Conservation (phyloP, 1,284 basidiomycete species). For the Gomphus bonarii region DNA sequence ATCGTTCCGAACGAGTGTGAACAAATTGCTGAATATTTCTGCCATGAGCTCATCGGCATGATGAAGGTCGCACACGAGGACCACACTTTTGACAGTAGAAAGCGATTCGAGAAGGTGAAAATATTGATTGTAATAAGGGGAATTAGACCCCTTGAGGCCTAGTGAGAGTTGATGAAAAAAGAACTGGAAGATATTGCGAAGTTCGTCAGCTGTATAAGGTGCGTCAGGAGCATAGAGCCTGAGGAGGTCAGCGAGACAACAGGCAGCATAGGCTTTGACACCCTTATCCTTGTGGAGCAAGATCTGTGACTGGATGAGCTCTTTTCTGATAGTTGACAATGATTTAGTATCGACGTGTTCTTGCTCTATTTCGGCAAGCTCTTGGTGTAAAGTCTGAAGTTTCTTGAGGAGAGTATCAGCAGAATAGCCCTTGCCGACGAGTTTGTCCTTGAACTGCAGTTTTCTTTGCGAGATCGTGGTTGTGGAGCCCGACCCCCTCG, state of each 20-base stretch:
- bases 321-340: slow-evolving; percentile 60
- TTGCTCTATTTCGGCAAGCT: slow-evolving; percentile 83
- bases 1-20: slow-evolving; percentile 65
- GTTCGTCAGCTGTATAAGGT: slow-evolving; percentile 82
- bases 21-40: slow-evolving; percentile 78
- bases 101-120: slow-evolving; percentile 88
- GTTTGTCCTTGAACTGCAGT: slow-evolving; percentile 71
- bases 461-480: slow-evolving; percentile 33
- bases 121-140: slow-evolving; percentile 81
- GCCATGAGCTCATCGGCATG: slow-evolving; percentile 79
- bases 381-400: slow-evolving; percentile 70
- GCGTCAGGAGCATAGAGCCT: slow-evolving; percentile 94
- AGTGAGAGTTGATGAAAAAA: slow-evolving; percentile 76
- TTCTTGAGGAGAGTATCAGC: slow-evolving; percentile 78
- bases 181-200: slow-evolving; percentile 93
- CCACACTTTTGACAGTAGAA: slow-evolving; percentile 89
- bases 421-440: slow-evolving; percentile 56
- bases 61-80: slow-evolving; percentile 86
- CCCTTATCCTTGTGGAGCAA: slow-evolving; percentile 91
- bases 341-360: slow-evolving; percentile 72
- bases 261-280: slow-evolving; percentile 89
- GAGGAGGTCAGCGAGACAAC: slow-evolving; percentile 91
- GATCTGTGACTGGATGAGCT: slow-evolving; percentile 73
- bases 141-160: slow-evolving; percentile 63
- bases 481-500: slow-evolving; percentile 42